phyloP scores from a whole-genome alignment of 2,329 filamentous ascomycete genomes.

The Reticulascus tulasneorum region DNA sequence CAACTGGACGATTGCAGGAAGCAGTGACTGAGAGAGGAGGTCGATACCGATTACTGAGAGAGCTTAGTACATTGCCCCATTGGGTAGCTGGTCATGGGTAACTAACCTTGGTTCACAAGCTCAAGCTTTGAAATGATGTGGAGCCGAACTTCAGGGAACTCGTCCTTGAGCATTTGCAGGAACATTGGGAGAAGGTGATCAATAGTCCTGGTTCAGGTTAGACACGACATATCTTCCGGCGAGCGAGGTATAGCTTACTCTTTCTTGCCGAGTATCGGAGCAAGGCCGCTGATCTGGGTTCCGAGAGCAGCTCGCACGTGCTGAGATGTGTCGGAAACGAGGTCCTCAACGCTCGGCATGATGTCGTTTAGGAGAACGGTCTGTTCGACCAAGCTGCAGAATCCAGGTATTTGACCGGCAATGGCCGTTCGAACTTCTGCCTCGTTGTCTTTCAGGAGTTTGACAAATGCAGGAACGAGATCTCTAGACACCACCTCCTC shows the following conservation, averaged over 20 bases:
- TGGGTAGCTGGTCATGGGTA: background rate
- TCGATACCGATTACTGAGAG: conserved; percentile 89
- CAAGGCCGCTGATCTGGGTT: conserved; percentile 94
- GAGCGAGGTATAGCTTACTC: conserved; percentile 61
- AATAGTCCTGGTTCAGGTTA: conserved; percentile 64
- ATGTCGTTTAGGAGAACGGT: conserved; percentile 89
- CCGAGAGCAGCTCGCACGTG: conserved; percentile 94
- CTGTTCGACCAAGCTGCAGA: conserved; percentile 85
- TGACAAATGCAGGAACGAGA: conserved; percentile 93
- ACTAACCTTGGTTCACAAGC: conserved; percentile 86
- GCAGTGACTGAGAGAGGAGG: conserved; percentile 88
- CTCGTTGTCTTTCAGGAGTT: conserved; percentile 95
- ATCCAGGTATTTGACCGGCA: conserved; percentile 95
- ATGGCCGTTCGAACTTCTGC: conserved; percentile 96
- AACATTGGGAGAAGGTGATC: conserved; percentile 98
- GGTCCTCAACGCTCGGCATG: conserved; percentile 92
- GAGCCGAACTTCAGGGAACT: conserved; percentile 94
- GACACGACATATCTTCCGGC: background rate
- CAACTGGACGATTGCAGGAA: conserved; percentile 94
- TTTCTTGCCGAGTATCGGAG: conserved; percentile 95
- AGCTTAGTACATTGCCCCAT: background rate
- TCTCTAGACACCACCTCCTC: conserved; percentile 94
- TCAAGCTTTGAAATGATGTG: conserved; percentile 99
- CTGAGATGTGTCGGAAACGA: conserved; percentile 93
- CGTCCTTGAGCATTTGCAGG: conserved; percentile 98